Conservation (phyloP, 768 basidiomycete species). For the Naganishia onofrii region DNA sequence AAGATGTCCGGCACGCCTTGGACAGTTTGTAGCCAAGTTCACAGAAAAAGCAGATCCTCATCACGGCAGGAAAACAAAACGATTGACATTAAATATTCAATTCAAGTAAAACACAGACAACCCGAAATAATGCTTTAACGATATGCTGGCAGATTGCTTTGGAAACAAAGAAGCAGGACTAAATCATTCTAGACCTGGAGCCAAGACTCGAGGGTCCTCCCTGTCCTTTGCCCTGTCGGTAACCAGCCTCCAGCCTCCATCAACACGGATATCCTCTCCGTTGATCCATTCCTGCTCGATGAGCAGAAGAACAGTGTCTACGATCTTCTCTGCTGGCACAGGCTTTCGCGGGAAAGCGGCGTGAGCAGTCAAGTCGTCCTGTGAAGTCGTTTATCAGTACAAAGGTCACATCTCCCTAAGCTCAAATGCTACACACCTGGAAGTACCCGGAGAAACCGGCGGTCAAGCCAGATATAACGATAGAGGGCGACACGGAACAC, state of each 20-base stretch:
- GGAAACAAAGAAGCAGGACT: background rate
- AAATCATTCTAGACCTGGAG: slow-evolving; percentile 48
- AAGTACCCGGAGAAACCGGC: slow-evolving; percentile 23
- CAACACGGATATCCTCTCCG: slow-evolving; percentile 28
- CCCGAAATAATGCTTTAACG: background rate
- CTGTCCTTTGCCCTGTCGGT: slow-evolving; percentile 39
- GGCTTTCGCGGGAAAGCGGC: slow-evolving; percentile 38
- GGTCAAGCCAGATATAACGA: slow-evolving; percentile 33
- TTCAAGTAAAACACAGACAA: background rate
- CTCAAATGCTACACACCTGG: background rate
- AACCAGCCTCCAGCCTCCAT: slow-evolving; percentile 41
- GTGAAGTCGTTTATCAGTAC: slow-evolving; percentile 21
- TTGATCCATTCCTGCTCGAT: slow-evolving; percentile 17
- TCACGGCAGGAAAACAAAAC: no score
- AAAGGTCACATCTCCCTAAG: background rate
- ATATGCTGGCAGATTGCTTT: background rate
- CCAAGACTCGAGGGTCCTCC: slow-evolving; percentile 35
- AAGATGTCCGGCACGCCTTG: no score
- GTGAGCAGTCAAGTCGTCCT: slow-evolving; percentile 26
- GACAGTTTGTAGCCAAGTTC: no score
- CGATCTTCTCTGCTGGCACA: slow-evolving; percentile 30
- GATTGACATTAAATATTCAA: no score
- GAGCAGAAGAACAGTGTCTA: slow-evolving; percentile 6
- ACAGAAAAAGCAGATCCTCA: no score
- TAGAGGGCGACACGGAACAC: slow-evolving; percentile 45